Conservation (phyloP, 768 basidiomycete genomes). For the Suillus luteus region DNA sequence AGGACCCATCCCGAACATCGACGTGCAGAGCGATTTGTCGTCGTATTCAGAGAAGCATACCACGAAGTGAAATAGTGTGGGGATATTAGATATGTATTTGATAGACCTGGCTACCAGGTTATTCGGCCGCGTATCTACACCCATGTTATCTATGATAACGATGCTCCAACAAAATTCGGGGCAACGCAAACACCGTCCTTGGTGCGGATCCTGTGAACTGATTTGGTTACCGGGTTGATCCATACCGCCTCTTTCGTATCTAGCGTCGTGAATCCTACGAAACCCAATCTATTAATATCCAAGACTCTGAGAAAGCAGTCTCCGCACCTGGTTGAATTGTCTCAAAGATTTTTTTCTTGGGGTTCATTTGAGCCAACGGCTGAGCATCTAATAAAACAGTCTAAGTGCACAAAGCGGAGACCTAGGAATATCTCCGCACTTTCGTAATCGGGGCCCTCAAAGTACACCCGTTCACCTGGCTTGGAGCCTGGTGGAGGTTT, state of each 20-base stretch:
- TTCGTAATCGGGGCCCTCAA: slow-evolving; percentile 88
- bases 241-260: slow-evolving; percentile 89
- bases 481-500: slow-evolving; percentile 83
- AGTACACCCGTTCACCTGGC: slow-evolving; percentile 93
- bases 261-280: slow-evolving; percentile 81
- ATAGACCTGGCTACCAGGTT: neutral
- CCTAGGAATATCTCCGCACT: slow-evolving; percentile 43
- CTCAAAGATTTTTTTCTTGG: slow-evolving; percentile 99
- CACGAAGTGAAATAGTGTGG: neutral
- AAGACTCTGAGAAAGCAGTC: slow-evolving; percentile 3
- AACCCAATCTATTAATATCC: slow-evolving; percentile 8
- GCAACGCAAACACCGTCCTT: slow-evolving; percentile 81
- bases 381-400: slow-evolving; percentile 45
- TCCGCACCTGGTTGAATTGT: slow-evolving; percentile 83
- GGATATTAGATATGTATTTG: slow-evolving; percentile 6
- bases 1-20: slow-evolving; percentile 36
- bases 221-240: slow-evolving; percentile 82
- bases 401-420: slow-evolving; percentile 5
- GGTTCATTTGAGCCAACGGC: slow-evolving; percentile 86
- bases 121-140: neutral
- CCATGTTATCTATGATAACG: slow-evolving; percentile 67
- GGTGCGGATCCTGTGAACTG: slow-evolving; percentile 83
- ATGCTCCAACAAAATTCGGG: slow-evolving; percentile 83
- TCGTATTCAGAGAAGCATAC: slow-evolving; percentile 14
- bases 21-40: slow-evolving; percentile 4